Conservation (phyloP, 306 rosid genomes). For the Quercus berberidifolia region DNA sequence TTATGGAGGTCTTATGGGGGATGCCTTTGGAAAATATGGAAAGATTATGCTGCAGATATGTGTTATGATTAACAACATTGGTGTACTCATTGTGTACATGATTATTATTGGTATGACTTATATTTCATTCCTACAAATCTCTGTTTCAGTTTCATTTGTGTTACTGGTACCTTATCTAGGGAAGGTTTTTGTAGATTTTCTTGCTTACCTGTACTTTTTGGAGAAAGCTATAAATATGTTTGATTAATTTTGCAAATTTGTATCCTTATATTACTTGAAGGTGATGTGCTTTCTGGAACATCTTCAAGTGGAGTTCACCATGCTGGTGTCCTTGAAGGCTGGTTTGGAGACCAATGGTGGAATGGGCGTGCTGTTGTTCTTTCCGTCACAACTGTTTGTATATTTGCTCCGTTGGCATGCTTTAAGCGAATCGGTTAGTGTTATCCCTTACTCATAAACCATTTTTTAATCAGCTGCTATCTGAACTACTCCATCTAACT, state of each 20-base stretch:
- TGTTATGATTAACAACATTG: slow-evolving; percentile 64
- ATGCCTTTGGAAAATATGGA: slow-evolving; percentile 68
- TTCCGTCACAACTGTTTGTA: slow-evolving; percentile 45
- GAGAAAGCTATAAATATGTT: slow-evolving; percentile 21
- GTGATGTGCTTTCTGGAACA: slow-evolving; percentile 93
- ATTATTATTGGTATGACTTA: slow-evolving; percentile 67
- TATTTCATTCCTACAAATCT: neutral
- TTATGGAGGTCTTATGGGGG: slow-evolving; percentile 74
- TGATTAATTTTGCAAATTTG: slow-evolving; percentile 20
- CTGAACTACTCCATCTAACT: neutral
- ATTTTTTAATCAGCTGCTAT: neutral
- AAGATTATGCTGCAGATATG: slow-evolving; percentile 54
- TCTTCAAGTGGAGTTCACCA: slow-evolving; percentile 73
- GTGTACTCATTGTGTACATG: slow-evolving; percentile 75
- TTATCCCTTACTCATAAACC: neutral
- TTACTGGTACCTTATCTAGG: neutral
- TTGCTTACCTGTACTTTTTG: neutral
- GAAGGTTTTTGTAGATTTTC: neutral
- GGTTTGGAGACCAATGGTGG: slow-evolving; percentile 94
- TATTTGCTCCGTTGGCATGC: slow-evolving; percentile 72
- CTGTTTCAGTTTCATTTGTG: neutral
- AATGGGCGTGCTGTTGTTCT: slow-evolving; percentile 61
- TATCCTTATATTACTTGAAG: slow-evolving; percentile 34
- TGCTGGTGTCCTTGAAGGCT: slow-evolving; percentile 74
- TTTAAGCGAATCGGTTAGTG: slow-evolving; percentile 76